Base-by-base conservation (phyloP, 352 stramenopile species). In the Pythium phragmitis region DNA sequence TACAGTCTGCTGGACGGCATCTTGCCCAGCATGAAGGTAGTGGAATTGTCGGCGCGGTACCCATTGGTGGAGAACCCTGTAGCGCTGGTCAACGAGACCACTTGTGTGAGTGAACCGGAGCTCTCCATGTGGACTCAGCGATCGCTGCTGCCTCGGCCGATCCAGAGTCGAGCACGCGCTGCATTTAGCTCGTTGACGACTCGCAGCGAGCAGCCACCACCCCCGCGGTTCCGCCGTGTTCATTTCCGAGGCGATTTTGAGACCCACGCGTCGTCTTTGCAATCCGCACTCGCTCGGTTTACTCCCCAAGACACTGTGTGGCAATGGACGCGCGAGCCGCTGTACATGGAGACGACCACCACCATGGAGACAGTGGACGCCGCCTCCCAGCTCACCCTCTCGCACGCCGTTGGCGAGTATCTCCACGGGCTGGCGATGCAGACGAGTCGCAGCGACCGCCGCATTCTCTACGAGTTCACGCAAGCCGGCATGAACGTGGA, bases 401-500 rank as follows among this genome's bases (percentile, higher is more conserved):
- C 79, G 48, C 76, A 63, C 30, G 47, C 55, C 26, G 67, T 82
- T 13, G 80, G 78, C 14, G 36, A 65, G 7, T 92, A 86, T 45
- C 57, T 94, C n/a, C 57, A 30, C 3, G 45, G 63, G 21, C 57
- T 89, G 28, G 77, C 73, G 33, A 68, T 70, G 33, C 70, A 65
- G 23, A 70, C 75, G 8, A 60, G 69, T 37, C 69, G 57, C 36
- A 80, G 54, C 19, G 79, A 92, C 64, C 80, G 77, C 23, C 80
- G 86, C 33, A 78, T 89, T 7, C 57, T 90, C 34, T 89, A 87
- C 64, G 83, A 94, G 63, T 94, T 88, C 51, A 87, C 76, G 13
- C 72, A 81, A 51, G 70, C 77, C 7, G 86, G 86, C 4, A 92
- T 94, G 86, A 88, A 75, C 63, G 64, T 76, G 1, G 86, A 94